These are phyloP conservation scores for Phellopilus nigrolimitatus DNA, from an alignment of 1,284 basidiomycete species.

Conservation along the genomic window DNA sequence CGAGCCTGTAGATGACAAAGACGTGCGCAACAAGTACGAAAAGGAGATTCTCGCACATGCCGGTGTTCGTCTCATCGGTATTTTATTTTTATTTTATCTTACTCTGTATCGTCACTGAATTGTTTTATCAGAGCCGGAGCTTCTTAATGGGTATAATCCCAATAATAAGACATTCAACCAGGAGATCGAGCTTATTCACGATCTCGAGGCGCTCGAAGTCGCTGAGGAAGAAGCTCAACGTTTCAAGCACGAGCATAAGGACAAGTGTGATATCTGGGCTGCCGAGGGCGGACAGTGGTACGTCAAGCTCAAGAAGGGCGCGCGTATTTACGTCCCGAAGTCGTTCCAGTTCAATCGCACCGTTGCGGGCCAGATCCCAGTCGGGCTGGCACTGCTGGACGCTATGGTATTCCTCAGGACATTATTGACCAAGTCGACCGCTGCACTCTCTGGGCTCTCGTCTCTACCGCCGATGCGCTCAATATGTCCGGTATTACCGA, in stretches of 20 bases:
- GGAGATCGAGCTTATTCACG: slow-evolving; percentile 95
- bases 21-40: slow-evolving; percentile 91
- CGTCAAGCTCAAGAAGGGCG: slow-evolving; percentile 98
- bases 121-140: slow-evolving; percentile 75
- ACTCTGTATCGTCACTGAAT: slow-evolving; percentile 6
- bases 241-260: slow-evolving; percentile 96
- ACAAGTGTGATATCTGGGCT: slow-evolving; percentile 94
- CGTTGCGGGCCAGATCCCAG: slow-evolving; percentile 93
- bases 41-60: slow-evolving; percentile 89
- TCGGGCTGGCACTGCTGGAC: slow-evolving; percentile 95
- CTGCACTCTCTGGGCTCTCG: slow-evolving; percentile 95
- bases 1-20: slow-evolving; percentile 98
- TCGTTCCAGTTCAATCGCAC: slow-evolving; percentile 92
- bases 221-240: slow-evolving; percentile 87
- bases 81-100: slow-evolving; percentile 26
- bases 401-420: slow-evolving; percentile 97
- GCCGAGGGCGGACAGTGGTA: slow-evolving; percentile 90
- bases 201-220: slow-evolving; percentile 94
- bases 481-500: slow-evolving; percentile 97
- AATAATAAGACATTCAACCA: slow-evolving; percentile 97
- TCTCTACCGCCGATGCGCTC: slow-evolving; percentile 91
- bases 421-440: slow-evolving; percentile 94
- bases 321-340: slow-evolving; percentile 91
- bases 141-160: slow-evolving; percentile 97
- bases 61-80: slow-evolving; percentile 94